Evolutionary conservation across 345 rosid species (phyloP), one percentile per base, ranked within the genome.

Genomic region (rapeseed (Brassica napus)): DNA sequence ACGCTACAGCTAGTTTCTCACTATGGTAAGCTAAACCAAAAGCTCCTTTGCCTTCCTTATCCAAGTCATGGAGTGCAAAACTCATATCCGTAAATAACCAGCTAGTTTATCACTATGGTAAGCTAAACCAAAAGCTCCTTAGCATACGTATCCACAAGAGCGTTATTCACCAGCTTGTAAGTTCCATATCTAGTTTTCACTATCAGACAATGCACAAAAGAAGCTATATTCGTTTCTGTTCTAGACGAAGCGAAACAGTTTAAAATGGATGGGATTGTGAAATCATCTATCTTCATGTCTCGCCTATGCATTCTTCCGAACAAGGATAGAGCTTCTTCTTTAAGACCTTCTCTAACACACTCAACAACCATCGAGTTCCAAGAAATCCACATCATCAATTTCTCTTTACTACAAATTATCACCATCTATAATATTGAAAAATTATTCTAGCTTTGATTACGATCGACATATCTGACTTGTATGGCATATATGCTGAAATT

Each of bases 281-380:
- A 54, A 6, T 54, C 59, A 18, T 18, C 18, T 18, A 54, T 79
- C 62, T 88, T 83, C 86, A 91, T 84, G 63, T 79, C 83, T 74
- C 83, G 83, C 28, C 68, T 73, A 69, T 82, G 94, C 98, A 94
- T 92, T 81, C 82, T 79, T 78, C 60, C 74, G 76, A 94, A 92
- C 78, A 86, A 81, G 4, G 80, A 82, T 59, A 89, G 61, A 83
- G 96, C 98, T 87, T 90, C 90, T 72, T 77, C 84, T 59, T 73
- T 76, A 69, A 86, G 83, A 55, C 96, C 97, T 66, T 86, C 86
- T 75, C 89, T 90, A 66, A 84, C 94, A 73, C 85, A 91, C 68
- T 88, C 98, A 16, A 88, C 87, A 26, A 92, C 87, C 90, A 94
- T 79, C 60, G 97, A 87, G 78, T 94, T 94, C 94, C 91, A 91